Conservation (phyloP, 305 asterid genomes). For the Andrographis paniculata region DNA sequence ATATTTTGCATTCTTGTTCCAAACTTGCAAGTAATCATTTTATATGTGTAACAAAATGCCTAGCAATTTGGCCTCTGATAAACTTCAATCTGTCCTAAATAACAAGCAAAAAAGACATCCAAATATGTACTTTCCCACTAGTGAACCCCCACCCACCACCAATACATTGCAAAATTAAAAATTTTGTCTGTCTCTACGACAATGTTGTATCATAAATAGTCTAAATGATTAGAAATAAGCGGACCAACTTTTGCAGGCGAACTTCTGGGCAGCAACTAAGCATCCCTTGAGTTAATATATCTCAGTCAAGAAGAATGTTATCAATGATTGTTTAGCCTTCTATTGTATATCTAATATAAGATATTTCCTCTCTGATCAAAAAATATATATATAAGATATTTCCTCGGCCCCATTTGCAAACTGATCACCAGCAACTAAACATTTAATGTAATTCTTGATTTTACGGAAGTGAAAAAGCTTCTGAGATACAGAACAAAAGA, state of each 20-base stretch:
- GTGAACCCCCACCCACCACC: too few species aligned
- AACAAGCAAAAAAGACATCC: too few species aligned
- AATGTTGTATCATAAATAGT: too few species aligned
- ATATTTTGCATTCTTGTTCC: neutral
- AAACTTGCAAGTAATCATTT: neutral
- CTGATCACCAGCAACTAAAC: too few species aligned
- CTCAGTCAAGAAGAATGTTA: neutral
- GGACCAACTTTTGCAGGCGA: neutral
- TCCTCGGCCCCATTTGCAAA: neutral
- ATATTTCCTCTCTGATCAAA: conserved; percentile 3
- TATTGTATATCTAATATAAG: neutral
- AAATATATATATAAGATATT: neutral
- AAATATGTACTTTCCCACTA: too few species aligned
- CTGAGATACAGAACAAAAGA: neutral
- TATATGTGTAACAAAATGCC: neutral
- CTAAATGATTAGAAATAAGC: too few species aligned
- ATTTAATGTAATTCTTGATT: too few species aligned
- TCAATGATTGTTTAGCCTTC: neutral
- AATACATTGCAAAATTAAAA: too few species aligned
- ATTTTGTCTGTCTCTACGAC: too few species aligned
- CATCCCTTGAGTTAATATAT: neutral
- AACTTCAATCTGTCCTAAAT: neutral
- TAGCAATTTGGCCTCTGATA: neutral
- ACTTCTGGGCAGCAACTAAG: neutral
- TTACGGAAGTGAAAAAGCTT: neutral